These are phyloP conservation scores for Debaryomyces hansenii DNA, from an alignment of 805 yeast genomes.

Conservation along the genomic window DNA sequence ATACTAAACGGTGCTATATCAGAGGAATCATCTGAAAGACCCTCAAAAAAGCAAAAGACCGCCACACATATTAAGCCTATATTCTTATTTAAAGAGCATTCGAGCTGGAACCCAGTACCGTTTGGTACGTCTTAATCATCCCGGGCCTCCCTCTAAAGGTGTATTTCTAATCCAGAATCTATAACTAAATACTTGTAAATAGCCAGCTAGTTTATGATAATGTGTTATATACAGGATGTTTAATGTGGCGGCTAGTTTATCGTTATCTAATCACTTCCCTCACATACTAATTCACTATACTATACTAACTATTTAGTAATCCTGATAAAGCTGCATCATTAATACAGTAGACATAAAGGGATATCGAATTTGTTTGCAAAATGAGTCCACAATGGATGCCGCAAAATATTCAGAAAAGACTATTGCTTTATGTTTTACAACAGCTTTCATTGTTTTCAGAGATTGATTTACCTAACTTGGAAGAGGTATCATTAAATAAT, in stretches of 20 bases:
- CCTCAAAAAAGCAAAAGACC: constrained; percentile 9
- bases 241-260: neutral
- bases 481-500: constrained; percentile 65
- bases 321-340: neutral
- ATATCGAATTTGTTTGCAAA: neutral
- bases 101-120: constrained; percentile 54
- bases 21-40: constrained; percentile 2
- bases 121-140: constrained; percentile 40
- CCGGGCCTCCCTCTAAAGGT: neutral
- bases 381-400: constrained; percentile 66
- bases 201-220: neutral
- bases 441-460: constrained; percentile 81
- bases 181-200: neutral
- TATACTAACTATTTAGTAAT: neutral
- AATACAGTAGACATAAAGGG: neutral
- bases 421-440: constrained; percentile 75
- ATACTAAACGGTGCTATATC: constrained; percentile 18
- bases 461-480: constrained; percentile 76
- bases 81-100: constrained; percentile 28
- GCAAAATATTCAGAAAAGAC: constrained; percentile 78
- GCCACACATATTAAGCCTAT: neutral
- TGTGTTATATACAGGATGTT: neutral
- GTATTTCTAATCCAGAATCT: neutral
- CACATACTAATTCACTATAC: no score
- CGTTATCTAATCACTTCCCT: neutral